Evolutionary conservation across 192 early-diverging fungal species (phyloP).

Genomic region (Spinellus fusiger): DNA sequence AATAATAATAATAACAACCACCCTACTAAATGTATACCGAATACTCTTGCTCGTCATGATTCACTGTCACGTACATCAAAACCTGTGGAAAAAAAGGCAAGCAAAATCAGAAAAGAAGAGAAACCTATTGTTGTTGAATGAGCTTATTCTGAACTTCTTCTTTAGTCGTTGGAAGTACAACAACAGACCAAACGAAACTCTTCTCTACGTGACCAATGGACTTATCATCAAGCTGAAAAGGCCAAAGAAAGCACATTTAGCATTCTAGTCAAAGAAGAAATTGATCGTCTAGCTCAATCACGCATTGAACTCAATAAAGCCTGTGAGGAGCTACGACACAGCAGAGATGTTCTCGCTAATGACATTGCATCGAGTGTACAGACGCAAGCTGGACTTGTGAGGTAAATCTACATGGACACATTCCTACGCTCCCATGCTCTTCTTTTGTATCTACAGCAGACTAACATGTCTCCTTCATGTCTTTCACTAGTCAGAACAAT

Average conservation of each 20-base stretch:
- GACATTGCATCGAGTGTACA: slow-evolving; percentile 30
- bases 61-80: no score
- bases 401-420: slow-evolving; percentile 10
- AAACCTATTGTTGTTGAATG: no score
- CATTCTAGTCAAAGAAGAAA: slow-evolving; percentile 19
- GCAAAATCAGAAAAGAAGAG: no score
- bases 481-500: neutral
- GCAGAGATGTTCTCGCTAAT: slow-evolving; percentile 25
- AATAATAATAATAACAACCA: no score
- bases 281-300: slow-evolving; percentile 17
- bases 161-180: slow-evolving; percentile 27
- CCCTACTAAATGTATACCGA: no score
- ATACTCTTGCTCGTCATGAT: no score
- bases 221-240: slow-evolving; percentile 3
- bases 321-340: slow-evolving; percentile 25
- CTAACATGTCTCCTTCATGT: neutral
- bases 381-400: slow-evolving; percentile 34
- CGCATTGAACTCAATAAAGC: slow-evolving; percentile 23
- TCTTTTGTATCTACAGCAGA: neutral
- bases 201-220: slow-evolving; percentile 24
- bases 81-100: no score
- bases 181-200: slow-evolving; percentile 17
- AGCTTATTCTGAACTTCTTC: neutral
- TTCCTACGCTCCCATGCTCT: neutral
- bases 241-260: neutral